A percentile compares a stretch with the other conserved stretches of the same genome.
Conservation (phyloP, 202 grass and related monocot species). For the Eragrostis tef region DNA sequence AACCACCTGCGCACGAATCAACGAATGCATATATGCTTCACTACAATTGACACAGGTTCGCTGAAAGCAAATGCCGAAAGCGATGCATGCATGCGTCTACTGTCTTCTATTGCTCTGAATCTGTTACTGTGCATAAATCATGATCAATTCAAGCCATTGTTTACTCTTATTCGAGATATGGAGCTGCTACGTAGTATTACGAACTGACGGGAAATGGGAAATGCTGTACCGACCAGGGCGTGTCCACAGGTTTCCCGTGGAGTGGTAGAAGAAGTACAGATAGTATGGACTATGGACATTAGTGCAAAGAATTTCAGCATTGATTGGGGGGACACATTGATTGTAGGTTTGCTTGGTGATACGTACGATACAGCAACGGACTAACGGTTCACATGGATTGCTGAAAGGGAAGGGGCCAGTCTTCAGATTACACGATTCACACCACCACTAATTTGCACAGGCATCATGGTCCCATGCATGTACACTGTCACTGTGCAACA, state of each 20-base stretch:
- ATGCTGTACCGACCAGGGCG: not conserved
- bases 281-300: not conserved
- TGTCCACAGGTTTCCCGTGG: not conserved
- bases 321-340: conserved; percentile 8
- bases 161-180: too few species aligned
- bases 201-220: not conserved
- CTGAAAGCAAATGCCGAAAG: not conserved
- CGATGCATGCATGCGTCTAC: too few species aligned
- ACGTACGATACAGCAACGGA: conserved; percentile 1
- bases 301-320: not conserved
- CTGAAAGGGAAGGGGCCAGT: not conserved
- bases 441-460: not conserved
- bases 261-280: not conserved
- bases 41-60: not conserved
- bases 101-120: too few species aligned
- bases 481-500: not conserved
- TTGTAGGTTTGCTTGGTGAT: not conserved
- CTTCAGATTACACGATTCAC: not conserved
- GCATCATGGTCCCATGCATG: conserved; percentile 29
- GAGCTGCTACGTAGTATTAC: not conserved
- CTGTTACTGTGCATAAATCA: not conserved
- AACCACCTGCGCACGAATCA: conserved; percentile 51
- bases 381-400: not conserved
- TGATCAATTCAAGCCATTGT: too few species aligned
- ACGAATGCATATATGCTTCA: not conserved